Conservation (phyloP, 768 basidiomycete genomes). For the Suillus discolor region DNA sequence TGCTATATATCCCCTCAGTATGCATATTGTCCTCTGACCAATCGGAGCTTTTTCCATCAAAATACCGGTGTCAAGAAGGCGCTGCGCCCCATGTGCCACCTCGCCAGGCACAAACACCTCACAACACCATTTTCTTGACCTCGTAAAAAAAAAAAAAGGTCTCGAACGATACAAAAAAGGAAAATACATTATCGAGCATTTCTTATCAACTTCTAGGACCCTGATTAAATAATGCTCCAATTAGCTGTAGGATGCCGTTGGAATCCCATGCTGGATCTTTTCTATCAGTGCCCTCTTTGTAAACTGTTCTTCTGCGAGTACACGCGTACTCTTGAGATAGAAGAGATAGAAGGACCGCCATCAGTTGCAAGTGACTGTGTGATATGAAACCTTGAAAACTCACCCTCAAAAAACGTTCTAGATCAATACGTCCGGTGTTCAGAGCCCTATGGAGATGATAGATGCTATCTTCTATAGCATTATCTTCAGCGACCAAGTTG, state of each 20-base stretch:
- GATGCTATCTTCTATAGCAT: conserved; percentile 97
- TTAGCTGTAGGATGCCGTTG: conserved; percentile 49
- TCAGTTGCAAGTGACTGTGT: conserved; percentile 22
- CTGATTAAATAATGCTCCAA: conserved; percentile 35
- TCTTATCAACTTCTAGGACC: conserved; percentile 26
- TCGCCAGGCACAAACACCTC: not conserved
- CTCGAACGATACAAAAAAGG: conserved; percentile 40
- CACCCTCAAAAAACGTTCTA: conserved; percentile 94
- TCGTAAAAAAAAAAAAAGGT: conserved; percentile 13
- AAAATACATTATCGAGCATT: conserved; percentile 39
- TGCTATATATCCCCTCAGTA: not conserved
- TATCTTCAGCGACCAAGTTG: conserved; percentile 98
- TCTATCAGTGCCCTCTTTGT: conserved; percentile 94
- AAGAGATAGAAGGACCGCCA: conserved; percentile 19
- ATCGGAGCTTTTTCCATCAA: not conserved
- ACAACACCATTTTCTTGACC: not conserved
- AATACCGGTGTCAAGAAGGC: not conserved
- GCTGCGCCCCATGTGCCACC: conserved; percentile 2
- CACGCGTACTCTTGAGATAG: conserved; percentile 86
- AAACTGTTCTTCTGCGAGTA: conserved; percentile 94
- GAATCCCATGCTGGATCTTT: conserved; percentile 73
- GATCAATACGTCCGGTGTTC: conserved; percentile 88
- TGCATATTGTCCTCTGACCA: not conserved
- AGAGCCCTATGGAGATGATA: conserved; percentile 95
- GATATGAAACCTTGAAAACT: conserved; percentile 21